phyloP scores from a whole-genome alignment of 768 basidiomycete genomes.

The Galerina marginata region DNA sequence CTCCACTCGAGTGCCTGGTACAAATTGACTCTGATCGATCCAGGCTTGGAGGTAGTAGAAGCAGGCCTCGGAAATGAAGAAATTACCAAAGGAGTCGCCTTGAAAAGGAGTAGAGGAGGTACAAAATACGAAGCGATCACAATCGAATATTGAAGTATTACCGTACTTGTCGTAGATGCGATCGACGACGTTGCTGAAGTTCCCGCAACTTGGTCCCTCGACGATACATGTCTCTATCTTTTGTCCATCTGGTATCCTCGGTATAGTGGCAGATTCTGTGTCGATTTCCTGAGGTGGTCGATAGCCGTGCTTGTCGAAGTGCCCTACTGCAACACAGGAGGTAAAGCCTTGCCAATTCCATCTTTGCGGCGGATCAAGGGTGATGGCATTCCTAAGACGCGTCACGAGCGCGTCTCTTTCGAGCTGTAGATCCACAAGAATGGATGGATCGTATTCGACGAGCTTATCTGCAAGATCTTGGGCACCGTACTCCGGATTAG shows the following conservation, averaged over 20 bases:
- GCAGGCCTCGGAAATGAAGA: too few relatives aligned
- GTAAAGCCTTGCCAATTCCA: background rate
- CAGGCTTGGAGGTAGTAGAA: too few relatives aligned
- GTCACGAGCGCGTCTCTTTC: background rate
- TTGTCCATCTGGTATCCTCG: background rate
- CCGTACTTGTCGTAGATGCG: too few relatives aligned
- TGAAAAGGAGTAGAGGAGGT: background rate
- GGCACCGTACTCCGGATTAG: background rate
- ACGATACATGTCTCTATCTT: background rate
- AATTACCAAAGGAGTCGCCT: too few relatives aligned
- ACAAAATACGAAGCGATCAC: background rate
- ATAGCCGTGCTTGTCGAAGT: conserved; percentile 3
- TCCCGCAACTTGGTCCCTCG: background rate
- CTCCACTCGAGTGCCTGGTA: too few relatives aligned
- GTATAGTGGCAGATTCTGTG: background rate
- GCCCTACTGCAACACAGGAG: conserved; percentile 10
- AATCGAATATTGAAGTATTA: too few relatives aligned
- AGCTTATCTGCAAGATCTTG: background rate
- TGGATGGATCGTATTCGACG: background rate
- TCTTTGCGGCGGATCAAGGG: background rate
- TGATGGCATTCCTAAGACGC: background rate
- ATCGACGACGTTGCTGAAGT: too few relatives aligned
- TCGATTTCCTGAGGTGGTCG: background rate
- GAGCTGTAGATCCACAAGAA: conserved; percentile 1
- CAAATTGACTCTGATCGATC: too few relatives aligned